Evolutionary conservation across 441 rosid genomes (phyloP).

Genomic region (Corymbia citriodora): DNA sequence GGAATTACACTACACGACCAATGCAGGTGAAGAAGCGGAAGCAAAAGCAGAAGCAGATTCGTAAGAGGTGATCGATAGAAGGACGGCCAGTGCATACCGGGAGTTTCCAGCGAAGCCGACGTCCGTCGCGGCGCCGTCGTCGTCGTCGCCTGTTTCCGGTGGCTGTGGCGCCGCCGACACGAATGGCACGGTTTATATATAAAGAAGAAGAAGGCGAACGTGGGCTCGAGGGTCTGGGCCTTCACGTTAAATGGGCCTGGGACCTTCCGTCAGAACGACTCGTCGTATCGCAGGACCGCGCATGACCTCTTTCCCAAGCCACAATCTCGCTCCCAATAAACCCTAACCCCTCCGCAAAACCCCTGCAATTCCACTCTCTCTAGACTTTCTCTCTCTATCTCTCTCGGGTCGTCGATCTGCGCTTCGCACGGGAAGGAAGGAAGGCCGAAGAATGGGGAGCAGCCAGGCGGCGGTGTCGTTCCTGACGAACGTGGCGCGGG

Average conservation of each 20-base stretch:
- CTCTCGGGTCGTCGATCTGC: background rate
- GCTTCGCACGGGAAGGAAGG: background rate
- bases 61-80: background rate
- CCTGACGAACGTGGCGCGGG: conserved; percentile 54
- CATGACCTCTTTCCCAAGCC: background rate
- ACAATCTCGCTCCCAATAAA: conserved; percentile 6
- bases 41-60: background rate
- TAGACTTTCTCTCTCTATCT: background rate
- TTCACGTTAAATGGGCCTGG: background rate
- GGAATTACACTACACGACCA: background rate
- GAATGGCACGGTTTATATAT: background rate
- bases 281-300: background rate
- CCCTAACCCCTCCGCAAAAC: conserved; percentile 16
- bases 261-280: background rate
- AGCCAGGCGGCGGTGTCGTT: conserved; percentile 66
- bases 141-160: background rate
- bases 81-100: background rate
- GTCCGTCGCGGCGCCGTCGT: background rate
- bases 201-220: background rate
- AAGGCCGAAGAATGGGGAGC: conserved; percentile 50
- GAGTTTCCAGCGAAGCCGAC: background rate
- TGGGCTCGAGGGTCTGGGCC: background rate
- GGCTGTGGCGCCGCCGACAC: fast-evolving
- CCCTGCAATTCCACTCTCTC: background rate
- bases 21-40: background rate